Base-by-base conservation (phyloP, 345 rosid genomes). In the Eucalyptus polybractea region DNA sequence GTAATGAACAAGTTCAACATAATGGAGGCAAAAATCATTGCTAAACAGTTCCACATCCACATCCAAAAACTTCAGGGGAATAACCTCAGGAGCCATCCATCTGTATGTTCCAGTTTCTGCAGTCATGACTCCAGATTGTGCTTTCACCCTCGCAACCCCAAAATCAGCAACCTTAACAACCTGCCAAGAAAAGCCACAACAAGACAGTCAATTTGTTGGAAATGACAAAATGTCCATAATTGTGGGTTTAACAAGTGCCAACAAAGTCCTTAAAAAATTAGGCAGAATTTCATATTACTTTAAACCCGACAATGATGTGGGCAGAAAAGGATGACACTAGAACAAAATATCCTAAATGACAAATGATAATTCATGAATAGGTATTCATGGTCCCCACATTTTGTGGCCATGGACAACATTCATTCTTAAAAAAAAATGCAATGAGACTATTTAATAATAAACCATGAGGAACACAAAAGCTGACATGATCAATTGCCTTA, bases 41-140 rank as follows among this genome's bases (percentile, higher is more conserved):
- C 89, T 53, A 80, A 76, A 31, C 37, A 81, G 56, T 19, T 60
- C 62, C 12, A 45, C 50, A 65, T 60, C 62, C 12, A 45, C 67
- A 65, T 33, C 29, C 42, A 76, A 19, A 76, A 76, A 37, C 83
- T 37, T 76, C 83, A 37, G 22, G 83, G 83, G 83, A 76, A 76
- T 76, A 88, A 97, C 99, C 99, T 98, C 99, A 37, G 99, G 99
- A 93, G 99, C 98, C 99, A 97, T 98, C 99, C 99, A 98, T 81
- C 99, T 92, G 88, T 97, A 97, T n/a, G 99, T 97, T 93, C 99
- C 99, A 54, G 99, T 98, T 95, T 98, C 99, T 76, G 99, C 98
- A 27, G 99, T 98, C 99, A 98, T 98, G n/a, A 98, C 98, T 89
- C 98, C 99, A 87, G 99, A 90, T 89, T 97, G 98, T 90, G 95